Base-by-base conservation (phyloP, 192 early-diverging fungal species). In the Lobulomyces angularis region DNA sequence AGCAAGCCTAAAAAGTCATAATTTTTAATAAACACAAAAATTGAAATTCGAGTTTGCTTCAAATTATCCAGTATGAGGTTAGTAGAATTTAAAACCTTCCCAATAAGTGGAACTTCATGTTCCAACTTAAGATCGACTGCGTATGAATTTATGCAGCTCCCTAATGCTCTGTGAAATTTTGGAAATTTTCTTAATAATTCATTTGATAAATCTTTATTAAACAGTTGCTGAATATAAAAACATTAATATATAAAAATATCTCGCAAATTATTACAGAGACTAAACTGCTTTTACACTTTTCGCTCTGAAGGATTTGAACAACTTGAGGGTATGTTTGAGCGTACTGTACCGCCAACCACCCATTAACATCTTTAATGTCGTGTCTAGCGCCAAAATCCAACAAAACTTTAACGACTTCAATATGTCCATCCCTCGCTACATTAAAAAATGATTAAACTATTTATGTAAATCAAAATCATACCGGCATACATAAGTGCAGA, bases 401-500 rank as follows among this genome's bases (percentile, higher is more conserved):
- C 9, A 80, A 45, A 5, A 57, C 52, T 11, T 64, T 58, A 1
- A 71, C 77, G 28, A 75, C 71, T 7, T 60, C 37, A 14, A 59
- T 41, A 44, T 79, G 71, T 32, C 77, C 61, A 55, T 80, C 78
- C 34, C 78, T 56, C 4, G 78, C 77, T 59, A 25, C 11, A 16
- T 6, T 19, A 5, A 22, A 6, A 6, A 9, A 9, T 1, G 20
- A 5, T 18, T 12, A 11, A 17, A 14, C 4, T 29, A 3, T 23
- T 3, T 30, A 24, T 14, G 18, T 46, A 41, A 3, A 3, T 26
- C 12, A 1, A 22, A 4, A 35, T 34, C 48, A 56, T 60, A 72
- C 71, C 71, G 16, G 78, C 78, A 58, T 80, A 80, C 78, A 80
- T 80, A 12, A 80, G 37, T 0, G 77, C 71, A 4, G 78, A 74